Conservation (phyloP, 805 yeast species). For the Barnettozyma vustinii region DNA sequence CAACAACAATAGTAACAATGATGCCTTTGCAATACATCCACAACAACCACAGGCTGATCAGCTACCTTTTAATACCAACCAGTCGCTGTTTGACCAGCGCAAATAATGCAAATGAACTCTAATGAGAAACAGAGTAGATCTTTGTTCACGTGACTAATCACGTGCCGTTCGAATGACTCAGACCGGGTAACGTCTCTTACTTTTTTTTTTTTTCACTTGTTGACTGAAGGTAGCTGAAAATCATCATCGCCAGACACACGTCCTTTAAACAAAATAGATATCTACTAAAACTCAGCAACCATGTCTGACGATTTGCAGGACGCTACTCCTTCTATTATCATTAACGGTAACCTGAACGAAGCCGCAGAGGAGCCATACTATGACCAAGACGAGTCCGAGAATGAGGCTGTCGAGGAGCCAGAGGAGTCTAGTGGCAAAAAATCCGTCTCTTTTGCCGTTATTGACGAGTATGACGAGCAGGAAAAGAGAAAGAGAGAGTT, state of each 20-base stretch:
- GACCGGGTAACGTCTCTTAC: constrained; percentile 6
- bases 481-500: constrained; percentile 79
- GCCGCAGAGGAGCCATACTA: constrained; percentile 23
- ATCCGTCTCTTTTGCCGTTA: constrained; percentile 75
- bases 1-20: background rate
- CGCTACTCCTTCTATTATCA: constrained; percentile 80
- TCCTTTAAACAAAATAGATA: background rate
- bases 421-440: constrained; percentile 46
- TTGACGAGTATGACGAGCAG: constrained; percentile 66
- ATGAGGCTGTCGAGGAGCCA: constrained; percentile 36
- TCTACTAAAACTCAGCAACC: background rate
- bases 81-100: constrained; percentile 1
- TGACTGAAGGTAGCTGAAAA: background rate
- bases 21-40: constrained; percentile 1
- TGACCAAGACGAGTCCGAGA: constrained; percentile 37
- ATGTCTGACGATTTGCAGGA: constrained; percentile 82
- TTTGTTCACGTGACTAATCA: constrained; percentile 2
- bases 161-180: background rate
- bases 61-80: background rate
- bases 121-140: background rate
- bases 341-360: constrained; percentile 52
- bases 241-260: background rate
- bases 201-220: constrained; percentile 1
- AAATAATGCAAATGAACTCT: background rate
- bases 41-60: background rate